Evolutionary conservation across 75 land plant genomes (phyloP).

Genomic region (Cupressus sempervirens): DNA sequence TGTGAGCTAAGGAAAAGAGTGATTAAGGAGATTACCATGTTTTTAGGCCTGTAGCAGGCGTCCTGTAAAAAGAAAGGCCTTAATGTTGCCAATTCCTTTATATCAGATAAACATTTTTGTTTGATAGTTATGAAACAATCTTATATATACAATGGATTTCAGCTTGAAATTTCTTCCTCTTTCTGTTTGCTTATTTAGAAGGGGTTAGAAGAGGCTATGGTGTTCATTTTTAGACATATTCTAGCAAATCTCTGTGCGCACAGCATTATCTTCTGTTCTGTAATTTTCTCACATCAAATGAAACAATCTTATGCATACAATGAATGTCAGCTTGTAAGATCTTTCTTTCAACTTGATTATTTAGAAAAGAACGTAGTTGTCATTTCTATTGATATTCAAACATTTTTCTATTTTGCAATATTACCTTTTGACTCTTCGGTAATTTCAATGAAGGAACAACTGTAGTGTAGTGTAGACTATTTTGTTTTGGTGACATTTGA

Average conservation of each 20-base stretch:
- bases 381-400: not conserved
- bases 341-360: not conserved
- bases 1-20: not conserved
- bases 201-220: too few relatives aligned
- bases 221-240: not conserved
- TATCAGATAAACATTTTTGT: not conserved
- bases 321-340: slow-evolving; percentile 11
- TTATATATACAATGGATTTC: slow-evolving; percentile 33
- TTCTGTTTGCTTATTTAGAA: too few relatives aligned
- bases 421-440: not conserved
- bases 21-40: not conserved
- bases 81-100: slow-evolving; percentile 2
- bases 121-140: slow-evolving; percentile 23
- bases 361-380: too few relatives aligned
- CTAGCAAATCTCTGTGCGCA: not conserved
- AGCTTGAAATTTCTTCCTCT: slow-evolving; percentile 20
- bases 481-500: too few relatives aligned
- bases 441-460: too few relatives aligned
- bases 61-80: slow-evolving; percentile 14
- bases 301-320: slow-evolving; percentile 12
- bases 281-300: not conserved
- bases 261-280: not conserved
- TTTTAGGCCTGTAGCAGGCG: slow-evolving; percentile 22
- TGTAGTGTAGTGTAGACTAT: too few relatives aligned
- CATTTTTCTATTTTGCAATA: not conserved